Base-by-base conservation (phyloP, 805 yeast species). In the Ogataea pignaliae region DNA sequence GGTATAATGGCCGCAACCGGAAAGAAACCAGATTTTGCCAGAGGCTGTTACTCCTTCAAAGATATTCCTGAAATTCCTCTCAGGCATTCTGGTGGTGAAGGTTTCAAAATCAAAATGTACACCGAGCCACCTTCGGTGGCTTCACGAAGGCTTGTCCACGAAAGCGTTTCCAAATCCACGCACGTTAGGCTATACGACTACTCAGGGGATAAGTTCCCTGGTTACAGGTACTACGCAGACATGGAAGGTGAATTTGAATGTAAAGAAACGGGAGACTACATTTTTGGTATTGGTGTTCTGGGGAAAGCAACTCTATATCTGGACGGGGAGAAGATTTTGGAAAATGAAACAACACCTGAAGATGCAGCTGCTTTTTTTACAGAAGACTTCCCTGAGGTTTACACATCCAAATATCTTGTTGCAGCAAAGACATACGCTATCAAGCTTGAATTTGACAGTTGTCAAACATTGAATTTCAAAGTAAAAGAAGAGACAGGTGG, bases 351-450 rank as follows among this genome's bases (percentile, higher is more conserved):
- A 21, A 7, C 26, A 21, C 26, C 26, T 21, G 26, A 21, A 21
- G 26, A 48, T 60, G 72, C 40, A 53, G 72, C 36, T 70, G 72
- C 40, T 77, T 72, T 56, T 70, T 73, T 59, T 69, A 67, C 52
- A 69, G 73, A 37, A 50, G 56, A 54, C 31, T 48, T 37, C 10
- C 45, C 44, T 11, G 52, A 51, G 32, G 26, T 21, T 21, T 21
- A 21, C 26, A 21, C 26, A 21, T 21, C 26, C 26, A 21, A 7
- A 21, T 21, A 21, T 21, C 26, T 21, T 21, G 26, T 21, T 21
- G 26, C 26, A 21, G 7, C 4, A 21, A 21, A 21, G 26, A 21
- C 26, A 21, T 21, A 21, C 26, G 26, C 26, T 21, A 21, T 21
- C 26, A 46, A 52, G 9, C 44, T 64, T 17, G 18, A 42, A 7